These are phyloP conservation scores for Cydonia oblonga DNA, from an alignment of 331 rosid genomes.

Conservation along the genomic window DNA sequence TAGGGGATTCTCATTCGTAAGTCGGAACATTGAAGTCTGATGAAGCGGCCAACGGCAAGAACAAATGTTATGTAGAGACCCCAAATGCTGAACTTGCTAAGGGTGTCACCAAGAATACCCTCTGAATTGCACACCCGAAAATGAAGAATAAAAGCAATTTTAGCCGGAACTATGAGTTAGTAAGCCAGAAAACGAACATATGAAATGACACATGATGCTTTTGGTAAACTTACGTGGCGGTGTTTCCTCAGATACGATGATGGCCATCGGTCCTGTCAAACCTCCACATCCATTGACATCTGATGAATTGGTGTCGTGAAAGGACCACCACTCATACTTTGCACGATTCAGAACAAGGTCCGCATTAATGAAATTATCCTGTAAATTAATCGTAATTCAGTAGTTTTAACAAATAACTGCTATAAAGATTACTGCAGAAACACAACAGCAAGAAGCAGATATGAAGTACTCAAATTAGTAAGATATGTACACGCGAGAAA, in stretches of 20 bases:
- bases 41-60: slow-evolving; percentile 95
- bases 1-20: slow-evolving; percentile 93
- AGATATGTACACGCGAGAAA: background rate
- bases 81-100: slow-evolving; percentile 99
- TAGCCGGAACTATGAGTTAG: too few relatives aligned
- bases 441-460: background rate
- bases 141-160: background rate
- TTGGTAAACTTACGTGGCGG: slow-evolving; percentile 74
- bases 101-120: slow-evolving; percentile 97
- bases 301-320: slow-evolving; percentile 47
- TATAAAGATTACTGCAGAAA: background rate
- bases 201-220: background rate
- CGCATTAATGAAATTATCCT: slow-evolving; percentile 51
- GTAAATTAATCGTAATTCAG: slow-evolving; percentile 15
- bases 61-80: slow-evolving; percentile 99
- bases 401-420: background rate
- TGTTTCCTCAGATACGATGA: slow-evolving; percentile 81
- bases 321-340: slow-evolving; percentile 79
- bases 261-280: slow-evolving; percentile 78
- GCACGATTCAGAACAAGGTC: slow-evolving; percentile 61
- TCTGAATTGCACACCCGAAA: slow-evolving; percentile 36
- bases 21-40: slow-evolving; percentile 95
- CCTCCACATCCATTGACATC: slow-evolving; percentile 52
- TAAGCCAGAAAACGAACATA: background rate
- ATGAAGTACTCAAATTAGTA: background rate